Evolutionary conservation across 2,329 filamentous ascomycete species (phyloP).

Genomic region (Cercospora sp.): DNA sequence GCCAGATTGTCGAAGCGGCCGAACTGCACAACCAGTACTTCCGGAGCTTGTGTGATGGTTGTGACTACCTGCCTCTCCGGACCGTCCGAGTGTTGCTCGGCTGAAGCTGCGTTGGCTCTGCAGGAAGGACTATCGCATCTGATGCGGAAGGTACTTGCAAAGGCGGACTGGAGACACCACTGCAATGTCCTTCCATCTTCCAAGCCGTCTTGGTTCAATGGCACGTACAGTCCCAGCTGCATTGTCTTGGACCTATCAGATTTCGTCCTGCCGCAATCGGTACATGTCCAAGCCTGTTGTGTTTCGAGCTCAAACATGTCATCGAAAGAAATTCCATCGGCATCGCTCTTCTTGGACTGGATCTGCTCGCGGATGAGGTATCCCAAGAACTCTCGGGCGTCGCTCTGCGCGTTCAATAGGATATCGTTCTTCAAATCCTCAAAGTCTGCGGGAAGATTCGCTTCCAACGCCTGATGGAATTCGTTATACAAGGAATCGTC

Average conservation of each 20-base stretch:
- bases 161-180: neutral
- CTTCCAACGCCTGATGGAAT: neutral
- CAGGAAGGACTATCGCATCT: neutral
- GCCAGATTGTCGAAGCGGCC: neutral
- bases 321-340: constrained; percentile 4
- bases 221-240: neutral
- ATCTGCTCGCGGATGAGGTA: constrained; percentile 15
- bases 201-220: neutral
- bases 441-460: neutral
- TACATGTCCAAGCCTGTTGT: constrained; percentile 13
- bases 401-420: neutral
- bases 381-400: constrained; percentile 11
- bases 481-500: neutral
- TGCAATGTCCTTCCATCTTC: neutral
- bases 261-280: neutral
- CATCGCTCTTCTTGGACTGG: neutral
- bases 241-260: neutral
- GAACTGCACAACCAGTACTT: neutral
- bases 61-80: neutral
- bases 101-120: neutral
- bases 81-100: neutral
- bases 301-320: constrained; percentile 10
- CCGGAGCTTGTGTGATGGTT: neutral
- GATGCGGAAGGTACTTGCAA: neutral
- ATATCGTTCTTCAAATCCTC: constrained; percentile 5